Evolutionary conservation across 768 basidiomycete genomes (phyloP), one percentile per base, ranked within the genome.

Genomic region (Clitopilus passeckerianus): DNA sequence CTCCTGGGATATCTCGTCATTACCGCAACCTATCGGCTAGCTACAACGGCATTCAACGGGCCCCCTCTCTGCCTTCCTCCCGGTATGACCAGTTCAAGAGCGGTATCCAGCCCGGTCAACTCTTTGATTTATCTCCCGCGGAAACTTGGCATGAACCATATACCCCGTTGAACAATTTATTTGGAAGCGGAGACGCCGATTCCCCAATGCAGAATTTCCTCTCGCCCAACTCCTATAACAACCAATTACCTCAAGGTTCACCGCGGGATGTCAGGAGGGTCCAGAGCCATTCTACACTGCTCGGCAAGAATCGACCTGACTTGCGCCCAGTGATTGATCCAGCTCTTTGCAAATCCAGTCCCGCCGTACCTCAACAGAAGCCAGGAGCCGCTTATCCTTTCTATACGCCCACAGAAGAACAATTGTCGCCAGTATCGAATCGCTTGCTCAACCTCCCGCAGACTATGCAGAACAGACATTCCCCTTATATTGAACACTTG

Each of bases 221-320:
- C 4, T 41, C 10, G 37, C 37, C 37, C 15, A 15, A 14, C 22
- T 3, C 46, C 12, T 23, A 20, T 10, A 2, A 50, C 20, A 18
- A 20, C 20, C 46, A 50, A 18, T 7, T 20, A 23, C n/a, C 22
- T 5, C 46, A 5, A 23, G 22, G 9, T 50, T 23, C 46, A 20
- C 46, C 22, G 5, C 61, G 61, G 24, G 65, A 65, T 53, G 64
- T 69, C 22, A 63, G 65, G 22, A 64, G 68, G 20, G 65, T 68
- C 16, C 69, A 70, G 52, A 71, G 70, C 50, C 66, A 68, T 37
- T 68, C 69, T 27, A 60, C 64, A 12, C 52, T 69, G 50, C 57
- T 63, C 52, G 57, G 63, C 56, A 57, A 61, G 33, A 55, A 61
- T 50, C 57, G 60, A 22, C 46, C 55, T 10, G 22, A 23, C 20